Evolutionary conservation across 2,329 filamentous ascomycete species (phyloP).

Genomic region (Penicillium sp.): DNA sequence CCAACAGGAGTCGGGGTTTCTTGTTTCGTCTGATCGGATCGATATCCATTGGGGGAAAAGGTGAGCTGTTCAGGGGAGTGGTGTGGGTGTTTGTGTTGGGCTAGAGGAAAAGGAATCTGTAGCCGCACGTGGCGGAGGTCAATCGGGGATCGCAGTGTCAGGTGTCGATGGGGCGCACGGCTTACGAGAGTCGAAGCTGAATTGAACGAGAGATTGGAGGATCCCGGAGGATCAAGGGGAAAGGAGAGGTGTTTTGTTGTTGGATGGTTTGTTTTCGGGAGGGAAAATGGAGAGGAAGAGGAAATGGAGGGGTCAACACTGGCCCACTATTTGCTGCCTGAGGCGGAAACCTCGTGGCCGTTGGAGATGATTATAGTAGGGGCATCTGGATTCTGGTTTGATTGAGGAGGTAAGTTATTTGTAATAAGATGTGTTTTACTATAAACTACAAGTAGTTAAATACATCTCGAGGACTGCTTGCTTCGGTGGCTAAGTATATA

Average conservation of each 20-base stretch:
- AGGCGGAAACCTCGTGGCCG: not conserved
- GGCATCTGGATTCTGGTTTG: too few species aligned
- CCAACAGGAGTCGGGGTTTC: slow-evolving; percentile 76
- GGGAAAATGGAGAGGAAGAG: not conserved
- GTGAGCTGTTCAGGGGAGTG: not conserved
- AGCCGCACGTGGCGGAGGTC: not conserved
- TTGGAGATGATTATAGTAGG: too few species aligned
- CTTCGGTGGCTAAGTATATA: too few species aligned
- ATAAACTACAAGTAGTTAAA: too few species aligned
- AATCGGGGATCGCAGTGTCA: not conserved
- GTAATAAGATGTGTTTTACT: too few species aligned
- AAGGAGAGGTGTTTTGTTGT: not conserved
- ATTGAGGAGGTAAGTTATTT: too few species aligned
- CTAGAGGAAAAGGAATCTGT: not conserved
- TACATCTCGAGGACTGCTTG: too few species aligned
- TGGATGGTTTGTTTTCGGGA: not conserved
- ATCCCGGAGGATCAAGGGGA: not conserved
- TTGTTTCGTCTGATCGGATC: slow-evolving; percentile 86
- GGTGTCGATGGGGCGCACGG: not conserved
- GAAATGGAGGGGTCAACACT: not conserved
- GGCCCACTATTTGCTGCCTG: not conserved
- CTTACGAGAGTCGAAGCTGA: not conserved
- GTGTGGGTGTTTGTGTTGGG: not conserved
- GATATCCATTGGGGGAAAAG: slow-evolving; percentile 54
- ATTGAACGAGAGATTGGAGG: not conserved